Evolutionary conservation across 2,329 filamentous ascomycete species (phyloP).

Genomic region (Nemania bipapillata): DNA sequence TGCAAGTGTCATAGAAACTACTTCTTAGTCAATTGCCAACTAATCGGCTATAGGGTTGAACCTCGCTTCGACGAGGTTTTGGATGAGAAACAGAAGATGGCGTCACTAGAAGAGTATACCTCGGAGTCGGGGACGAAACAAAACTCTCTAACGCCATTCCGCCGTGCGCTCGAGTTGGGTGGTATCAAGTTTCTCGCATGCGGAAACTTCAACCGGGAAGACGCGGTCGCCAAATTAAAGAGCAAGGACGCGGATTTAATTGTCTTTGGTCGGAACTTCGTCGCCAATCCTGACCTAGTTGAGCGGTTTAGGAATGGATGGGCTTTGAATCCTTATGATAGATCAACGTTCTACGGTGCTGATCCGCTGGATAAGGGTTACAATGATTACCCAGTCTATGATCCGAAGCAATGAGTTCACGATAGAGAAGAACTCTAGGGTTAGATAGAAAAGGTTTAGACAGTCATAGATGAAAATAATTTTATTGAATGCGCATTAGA

Average conservation of each 20-base stretch:
- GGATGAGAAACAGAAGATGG: constrained; percentile 58
- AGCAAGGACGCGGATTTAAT: constrained; percentile 48
- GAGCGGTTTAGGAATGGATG: constrained; percentile 41
- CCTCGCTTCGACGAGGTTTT: constrained; percentile 61
- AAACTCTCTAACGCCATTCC: constrained; percentile 55
- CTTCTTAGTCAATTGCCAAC: background rate
- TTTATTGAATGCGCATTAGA: background rate
- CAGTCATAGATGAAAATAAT: background rate
- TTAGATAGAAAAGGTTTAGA: background rate
- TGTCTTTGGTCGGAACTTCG: constrained; percentile 45
- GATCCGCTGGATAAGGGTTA: constrained; percentile 51
- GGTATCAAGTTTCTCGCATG: constrained; percentile 52
- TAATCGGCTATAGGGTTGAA: constrained; percentile 53
- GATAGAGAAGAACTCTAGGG: background rate
- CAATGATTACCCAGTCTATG: constrained; percentile 52
- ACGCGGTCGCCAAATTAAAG: constrained; percentile 41
- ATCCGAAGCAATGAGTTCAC: constrained; percentile 22
- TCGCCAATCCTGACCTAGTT: constrained; percentile 46
- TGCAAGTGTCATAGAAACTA: constrained; percentile 47
- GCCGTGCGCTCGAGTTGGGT: constrained; percentile 53
- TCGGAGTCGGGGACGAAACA: constrained; percentile 34
- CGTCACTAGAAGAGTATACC: constrained; percentile 50
- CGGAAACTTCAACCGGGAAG: constrained; percentile 41
- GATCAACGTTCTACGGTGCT: constrained; percentile 46
- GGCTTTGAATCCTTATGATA: constrained; percentile 43